These are phyloP conservation scores for Phaffia tasmanica DNA, from an alignment of 768 basidiomycete genomes.

Conservation along the genomic window DNA sequence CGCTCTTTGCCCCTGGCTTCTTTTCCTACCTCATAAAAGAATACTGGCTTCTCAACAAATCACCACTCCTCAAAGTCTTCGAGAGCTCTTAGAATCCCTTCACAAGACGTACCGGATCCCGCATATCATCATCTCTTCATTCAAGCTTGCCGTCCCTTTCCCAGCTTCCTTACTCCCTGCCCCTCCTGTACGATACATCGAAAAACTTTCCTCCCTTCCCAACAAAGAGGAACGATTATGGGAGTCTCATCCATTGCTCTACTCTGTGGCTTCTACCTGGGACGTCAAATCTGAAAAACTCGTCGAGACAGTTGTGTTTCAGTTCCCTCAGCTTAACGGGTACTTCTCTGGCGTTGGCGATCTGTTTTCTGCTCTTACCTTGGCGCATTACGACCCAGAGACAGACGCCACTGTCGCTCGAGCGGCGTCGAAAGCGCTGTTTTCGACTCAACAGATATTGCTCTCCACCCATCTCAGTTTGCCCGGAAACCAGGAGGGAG, in stretches of 20 bases:
- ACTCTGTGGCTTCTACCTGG: conserved; percentile 19
- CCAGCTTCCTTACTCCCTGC: conserved; percentile 4
- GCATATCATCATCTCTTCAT: conserved; percentile 84
- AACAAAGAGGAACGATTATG: neutral
- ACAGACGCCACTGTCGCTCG: neutral
- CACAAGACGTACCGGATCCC: conserved; percentile 67
- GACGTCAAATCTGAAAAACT: neutral
- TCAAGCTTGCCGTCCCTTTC: conserved; percentile 49
- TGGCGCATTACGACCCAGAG: conserved; percentile 54
- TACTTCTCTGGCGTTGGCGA: conserved; percentile 97
- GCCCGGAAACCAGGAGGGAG: conserved; percentile 41
- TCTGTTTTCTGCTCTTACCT: conserved; percentile 81
- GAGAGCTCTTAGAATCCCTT: conserved; percentile 55
- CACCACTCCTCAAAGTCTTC: conserved; percentile 55
- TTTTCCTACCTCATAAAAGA: conserved; percentile 41
- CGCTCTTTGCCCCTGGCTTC: neutral
- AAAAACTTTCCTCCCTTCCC: neutral
- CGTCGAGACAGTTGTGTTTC: conserved; percentile 38
- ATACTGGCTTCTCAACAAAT: conserved; percentile 63
- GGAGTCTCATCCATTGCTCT: conserved; percentile 10
- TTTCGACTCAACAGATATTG: conserved; percentile 23
- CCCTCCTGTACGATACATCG: conserved; percentile 11
- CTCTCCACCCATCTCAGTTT: conserved; percentile 21
- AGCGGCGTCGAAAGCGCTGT: conserved; percentile 15
- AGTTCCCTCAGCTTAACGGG: conserved; percentile 67